Evolutionary conservation across 2,329 filamentous ascomycete genomes (phyloP).

Genomic region (Talaromyces funiculosus): DNA sequence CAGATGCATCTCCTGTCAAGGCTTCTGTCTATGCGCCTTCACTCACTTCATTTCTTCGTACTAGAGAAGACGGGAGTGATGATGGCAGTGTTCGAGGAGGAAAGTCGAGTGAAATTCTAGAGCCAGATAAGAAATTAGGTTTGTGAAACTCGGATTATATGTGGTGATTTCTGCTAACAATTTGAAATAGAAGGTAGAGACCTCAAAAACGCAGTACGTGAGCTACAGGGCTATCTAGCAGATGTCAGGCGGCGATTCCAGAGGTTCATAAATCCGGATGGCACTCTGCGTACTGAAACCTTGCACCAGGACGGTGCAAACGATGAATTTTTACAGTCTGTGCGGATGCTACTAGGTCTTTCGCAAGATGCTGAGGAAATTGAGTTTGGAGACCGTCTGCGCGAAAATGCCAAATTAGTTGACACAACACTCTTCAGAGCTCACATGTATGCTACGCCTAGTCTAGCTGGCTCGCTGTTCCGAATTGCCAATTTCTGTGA

Average conservation of each 20-base stretch:
- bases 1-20: constrained; percentile 23
- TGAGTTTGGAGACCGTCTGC: constrained; percentile 65
- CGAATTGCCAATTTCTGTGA: constrained; percentile 97
- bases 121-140: constrained; percentile 26
- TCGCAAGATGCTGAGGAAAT: constrained; percentile 46
- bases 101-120: constrained; percentile 25
- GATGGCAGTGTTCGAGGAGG: constrained; percentile 34
- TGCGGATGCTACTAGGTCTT: constrained; percentile 42
- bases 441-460: constrained; percentile 87
- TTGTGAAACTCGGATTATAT: constrained; percentile 7
- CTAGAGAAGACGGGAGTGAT: constrained; percentile 36
- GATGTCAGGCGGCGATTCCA: constrained; percentile 67
- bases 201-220: constrained; percentile 71
- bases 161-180: background rate
- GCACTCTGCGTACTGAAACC: constrained; percentile 38
- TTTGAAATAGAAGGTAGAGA: constrained; percentile 66
- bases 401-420: constrained; percentile 72
- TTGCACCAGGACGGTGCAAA: constrained; percentile 26
- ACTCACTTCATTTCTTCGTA: constrained; percentile 33
- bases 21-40: constrained; percentile 31
- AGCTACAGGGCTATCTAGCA: constrained; percentile 81
- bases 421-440: constrained; percentile 92
- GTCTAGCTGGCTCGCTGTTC: constrained; percentile 81
- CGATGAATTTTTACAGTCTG: constrained; percentile 40
- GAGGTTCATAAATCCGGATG: constrained; percentile 55